phyloP scores from a whole-genome alignment of 192 early-diverging fungal species.

The Backusella macrospora region DNA sequence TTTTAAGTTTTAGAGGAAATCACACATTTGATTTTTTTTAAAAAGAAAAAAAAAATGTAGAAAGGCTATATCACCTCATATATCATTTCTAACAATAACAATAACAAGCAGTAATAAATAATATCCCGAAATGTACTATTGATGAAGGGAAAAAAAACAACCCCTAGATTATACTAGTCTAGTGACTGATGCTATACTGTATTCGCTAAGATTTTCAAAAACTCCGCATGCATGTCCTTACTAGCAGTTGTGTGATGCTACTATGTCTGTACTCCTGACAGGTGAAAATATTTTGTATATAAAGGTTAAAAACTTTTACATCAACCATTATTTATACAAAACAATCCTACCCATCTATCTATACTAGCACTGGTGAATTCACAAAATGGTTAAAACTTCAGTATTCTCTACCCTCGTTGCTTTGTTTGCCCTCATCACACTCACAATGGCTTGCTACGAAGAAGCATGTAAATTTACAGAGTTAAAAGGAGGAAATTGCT shows the following conservation, averaged over 20 bases:
- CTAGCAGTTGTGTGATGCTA: not conserved
- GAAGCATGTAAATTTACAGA: not conserved
- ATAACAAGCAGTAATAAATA: not conserved
- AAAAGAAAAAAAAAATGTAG: too few species aligned
- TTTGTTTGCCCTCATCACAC: not conserved
- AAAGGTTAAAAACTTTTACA: not conserved
- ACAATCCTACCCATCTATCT: not conserved
- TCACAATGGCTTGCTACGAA: not conserved
- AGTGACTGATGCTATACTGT: not conserved
- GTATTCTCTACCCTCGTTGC: not conserved
- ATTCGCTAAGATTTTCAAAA: not conserved
- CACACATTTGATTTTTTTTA: too few species aligned
- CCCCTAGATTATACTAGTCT: not conserved
- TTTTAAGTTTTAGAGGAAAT: too few species aligned
- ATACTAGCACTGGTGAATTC: not conserved
- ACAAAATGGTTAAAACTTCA: not conserved
- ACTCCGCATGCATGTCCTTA: slow-evolving; percentile 2
- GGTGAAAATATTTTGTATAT: not conserved
- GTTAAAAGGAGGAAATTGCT: not conserved
- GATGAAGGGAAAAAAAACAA: not conserved
- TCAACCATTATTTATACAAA: not conserved
- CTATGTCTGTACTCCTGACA: slow-evolving; percentile 9
- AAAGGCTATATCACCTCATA: not conserved
- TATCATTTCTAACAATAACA: not conserved
- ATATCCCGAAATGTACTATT: not conserved